Conservation (phyloP, 106 monocot species). For the Cymbidium sinense region DNA sequence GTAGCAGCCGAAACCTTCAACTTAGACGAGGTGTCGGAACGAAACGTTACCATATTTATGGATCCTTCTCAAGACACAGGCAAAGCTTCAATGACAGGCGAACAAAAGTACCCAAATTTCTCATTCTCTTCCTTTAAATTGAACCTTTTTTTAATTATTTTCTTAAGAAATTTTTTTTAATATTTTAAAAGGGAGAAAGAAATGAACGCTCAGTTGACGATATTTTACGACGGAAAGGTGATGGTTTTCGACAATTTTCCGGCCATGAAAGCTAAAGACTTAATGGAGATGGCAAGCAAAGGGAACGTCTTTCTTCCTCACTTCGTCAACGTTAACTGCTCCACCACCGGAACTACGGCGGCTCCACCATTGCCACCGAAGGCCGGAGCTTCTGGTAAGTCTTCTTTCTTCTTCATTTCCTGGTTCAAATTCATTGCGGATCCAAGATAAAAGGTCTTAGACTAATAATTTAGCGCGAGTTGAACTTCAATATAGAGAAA, state of each 20-base stretch:
- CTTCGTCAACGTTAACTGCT: background rate
- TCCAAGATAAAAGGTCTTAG: no score
- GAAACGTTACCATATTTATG: background rate
- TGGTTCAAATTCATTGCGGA: no score
- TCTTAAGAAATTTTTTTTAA: background rate
- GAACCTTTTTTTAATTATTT: no score
- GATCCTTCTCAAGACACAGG: no score
- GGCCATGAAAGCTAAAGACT: constrained; percentile 27
- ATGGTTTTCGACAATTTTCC: constrained; percentile 53
- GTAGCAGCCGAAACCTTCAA: background rate
- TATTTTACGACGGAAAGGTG: constrained; percentile 9
- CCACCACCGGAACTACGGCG: background rate
- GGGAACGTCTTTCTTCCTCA: no score
- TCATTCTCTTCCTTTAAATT: no score
- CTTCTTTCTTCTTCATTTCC: background rate
- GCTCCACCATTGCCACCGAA: background rate
- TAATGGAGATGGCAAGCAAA: constrained; percentile 33
- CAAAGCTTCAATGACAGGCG: no score
- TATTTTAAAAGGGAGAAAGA: background rate
- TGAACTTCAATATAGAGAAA: no score
- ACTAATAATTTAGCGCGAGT: no score
- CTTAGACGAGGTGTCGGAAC: background rate
- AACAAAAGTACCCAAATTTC: no score
- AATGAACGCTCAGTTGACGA: background rate
- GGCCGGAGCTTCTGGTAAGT: background rate